These are phyloP conservation scores for Metschnikowia gelsemii DNA, from an alignment of 805 yeast species.

Conservation along the genomic window DNA sequence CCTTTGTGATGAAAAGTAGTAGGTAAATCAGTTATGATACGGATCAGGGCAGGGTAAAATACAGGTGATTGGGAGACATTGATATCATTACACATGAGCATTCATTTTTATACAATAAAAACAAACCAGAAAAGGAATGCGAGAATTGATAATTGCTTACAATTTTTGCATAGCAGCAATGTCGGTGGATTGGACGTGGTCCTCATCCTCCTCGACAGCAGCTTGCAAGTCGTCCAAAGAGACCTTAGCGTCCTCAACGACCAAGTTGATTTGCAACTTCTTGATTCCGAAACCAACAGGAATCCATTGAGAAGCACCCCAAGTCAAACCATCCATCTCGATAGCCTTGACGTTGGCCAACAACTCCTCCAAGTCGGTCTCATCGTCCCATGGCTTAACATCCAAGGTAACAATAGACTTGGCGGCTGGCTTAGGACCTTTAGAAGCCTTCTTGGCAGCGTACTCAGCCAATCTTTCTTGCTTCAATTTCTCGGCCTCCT, in stretches of 20 bases:
- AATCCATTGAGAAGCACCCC: constrained; percentile 98
- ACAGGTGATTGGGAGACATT: background rate
- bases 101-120: constrained; percentile 27
- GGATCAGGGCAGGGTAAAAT: background rate
- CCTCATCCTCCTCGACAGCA: constrained; percentile 86
- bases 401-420: constrained; percentile 95
- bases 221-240: constrained; percentile 87
- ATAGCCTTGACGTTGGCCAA: constrained; percentile 82
- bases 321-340: constrained; percentile 87
- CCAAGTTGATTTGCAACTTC: constrained; percentile 98
- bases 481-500: constrained; percentile 95
- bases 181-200: constrained; percentile 98
- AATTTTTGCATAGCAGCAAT: constrained; percentile 98
- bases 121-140: constrained; percentile 9
- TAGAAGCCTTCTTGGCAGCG: constrained; percentile 95
- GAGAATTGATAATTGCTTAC: constrained; percentile 42
- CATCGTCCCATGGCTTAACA: constrained; percentile 99
- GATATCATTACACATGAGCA: constrained; percentile 15
- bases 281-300: constrained; percentile 99
- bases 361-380: constrained; percentile 90
- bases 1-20: constrained; percentile 34
- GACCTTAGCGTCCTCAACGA: constrained; percentile 95
- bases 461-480: constrained; percentile 97
- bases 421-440: constrained; percentile 98
- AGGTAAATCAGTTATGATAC: background rate